These are phyloP conservation scores for Petunia hybrid DNA, from an alignment of 305 asterid species.

Conservation along the genomic window DNA sequence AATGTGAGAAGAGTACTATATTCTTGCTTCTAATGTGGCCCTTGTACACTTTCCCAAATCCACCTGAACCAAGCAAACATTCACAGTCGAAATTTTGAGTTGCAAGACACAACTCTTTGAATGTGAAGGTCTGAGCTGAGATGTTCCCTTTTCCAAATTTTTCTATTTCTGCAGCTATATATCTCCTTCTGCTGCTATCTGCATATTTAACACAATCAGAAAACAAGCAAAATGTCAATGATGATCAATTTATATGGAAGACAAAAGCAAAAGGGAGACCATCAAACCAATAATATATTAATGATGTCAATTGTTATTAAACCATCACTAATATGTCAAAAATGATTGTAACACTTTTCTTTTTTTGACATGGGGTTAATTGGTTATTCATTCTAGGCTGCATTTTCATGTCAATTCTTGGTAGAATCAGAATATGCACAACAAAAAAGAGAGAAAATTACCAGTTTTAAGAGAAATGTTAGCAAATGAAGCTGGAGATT, in stretches of 20 bases:
- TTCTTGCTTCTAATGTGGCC: slow-evolving; percentile 56
- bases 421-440: neutral
- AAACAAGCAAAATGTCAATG: neutral
- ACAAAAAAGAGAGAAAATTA: neutral
- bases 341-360: neutral
- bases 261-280: neutral
- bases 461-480: slow-evolving; percentile 36
- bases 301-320: neutral
- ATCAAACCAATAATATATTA: neutral
- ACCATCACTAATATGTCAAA: too few species aligned
- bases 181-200: slow-evolving; percentile 55
- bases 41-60: slow-evolving; percentile 91
- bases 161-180: slow-evolving; percentile 48
- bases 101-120: slow-evolving; percentile 52
- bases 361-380: neutral
- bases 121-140: slow-evolving; percentile 67
- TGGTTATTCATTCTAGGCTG: too few species aligned
- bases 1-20: neutral
- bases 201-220: slow-evolving; percentile 41
- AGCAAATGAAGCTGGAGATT: neutral
- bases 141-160: slow-evolving; percentile 74
- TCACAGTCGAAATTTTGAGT: slow-evolving; percentile 62
- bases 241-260: neutral
- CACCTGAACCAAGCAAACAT: slow-evolving; percentile 80
- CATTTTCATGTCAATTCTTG: neutral